These are phyloP conservation scores for Hortiboletus flavorubellus DNA, from an alignment of 768 basidiomycete genomes.

Conservation along the genomic window DNA sequence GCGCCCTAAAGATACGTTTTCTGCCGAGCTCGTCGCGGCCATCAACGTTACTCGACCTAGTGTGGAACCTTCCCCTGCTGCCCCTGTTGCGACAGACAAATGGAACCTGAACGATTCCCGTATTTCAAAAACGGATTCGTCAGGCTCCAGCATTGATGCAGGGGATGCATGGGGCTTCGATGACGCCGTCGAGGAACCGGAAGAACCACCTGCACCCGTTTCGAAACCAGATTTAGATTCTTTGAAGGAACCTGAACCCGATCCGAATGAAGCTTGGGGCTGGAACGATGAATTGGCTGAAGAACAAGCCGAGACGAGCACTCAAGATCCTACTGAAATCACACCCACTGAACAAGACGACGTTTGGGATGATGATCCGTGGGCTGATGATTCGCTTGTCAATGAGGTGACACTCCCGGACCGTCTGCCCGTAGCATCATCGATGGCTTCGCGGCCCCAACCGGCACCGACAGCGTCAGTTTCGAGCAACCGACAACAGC, in stretches of 20 bases:
- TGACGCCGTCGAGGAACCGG: constrained; percentile 37
- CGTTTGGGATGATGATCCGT: constrained; percentile 68
- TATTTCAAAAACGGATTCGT: constrained; percentile 25
- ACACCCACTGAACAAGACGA: constrained; percentile 40
- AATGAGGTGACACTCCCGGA: constrained; percentile 26
- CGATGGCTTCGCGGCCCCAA: constrained; percentile 25
- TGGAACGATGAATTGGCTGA: constrained; percentile 53
- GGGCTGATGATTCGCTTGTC: constrained; percentile 47
- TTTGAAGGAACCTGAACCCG: constrained; percentile 29
- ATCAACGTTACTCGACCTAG: not conserved
- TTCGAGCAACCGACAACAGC: constrained; percentile 59
- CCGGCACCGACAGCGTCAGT: constrained; percentile 39
- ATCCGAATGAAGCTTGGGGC: constrained; percentile 68
- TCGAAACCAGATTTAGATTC: constrained; percentile 19
- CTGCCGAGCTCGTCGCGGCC: constrained; percentile 18
- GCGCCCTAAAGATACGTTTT: constrained; percentile 22
- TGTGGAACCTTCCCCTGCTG: not conserved
- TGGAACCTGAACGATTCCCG: constrained; percentile 46
- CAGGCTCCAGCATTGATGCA: constrained; percentile 22
- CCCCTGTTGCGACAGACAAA: constrained; percentile 32
- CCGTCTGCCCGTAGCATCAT: constrained; percentile 27
- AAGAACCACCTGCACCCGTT: constrained; percentile 10
- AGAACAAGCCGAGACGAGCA: constrained; percentile 29
- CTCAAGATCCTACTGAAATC: not conserved
- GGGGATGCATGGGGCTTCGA: constrained; percentile 54